Evolutionary conservation across 1,284 basidiomycete species (phyloP), one percentile per base, ranked within the genome.

Genomic region (Sporisorium sorghi): DNA sequence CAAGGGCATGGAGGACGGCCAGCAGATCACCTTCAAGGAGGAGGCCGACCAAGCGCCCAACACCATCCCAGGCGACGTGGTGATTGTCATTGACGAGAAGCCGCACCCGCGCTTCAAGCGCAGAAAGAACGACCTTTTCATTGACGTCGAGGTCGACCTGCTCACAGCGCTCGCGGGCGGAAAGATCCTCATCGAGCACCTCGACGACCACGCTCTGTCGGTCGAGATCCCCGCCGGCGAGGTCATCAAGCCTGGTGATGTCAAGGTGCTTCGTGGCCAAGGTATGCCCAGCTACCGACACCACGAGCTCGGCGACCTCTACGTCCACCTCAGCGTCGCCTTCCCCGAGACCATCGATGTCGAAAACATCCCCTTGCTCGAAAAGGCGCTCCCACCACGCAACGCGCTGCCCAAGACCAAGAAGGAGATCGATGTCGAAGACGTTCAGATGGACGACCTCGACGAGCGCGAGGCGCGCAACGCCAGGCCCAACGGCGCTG

Each of bases 241-340:
- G 85, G 90, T 98, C 50, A 89, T 97, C 84, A 97, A 97, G 87
- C 91, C 96, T 75, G 93, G 96, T 93, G 82, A 77, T 86, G 85
- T 95, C 84, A 98, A 98, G 87, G 91, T 96, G 71, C 92, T 99
- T 76, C 89, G 90, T 54, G 92, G 92, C 9, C 94, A 98, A 86
- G 97, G 97, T 76, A 99, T 99, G 97, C 97, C 96, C 39, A 97
- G 96, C 64, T 92, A 92, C 86, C 90, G 97, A 76, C 95, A 98
- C 86, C 97, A 99, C 87, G 95, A 99, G 85, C 89, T 91, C 51
- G 97, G 97, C 44, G 94, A 99, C 86, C 88, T 99, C 73, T 95
- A 91, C 85, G 89, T 99, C 86, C 92, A 91, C 82, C 87, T 99
- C 78, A 88, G 88, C 77, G 92, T 99, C 83, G 89, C 88, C 69